Evolutionary conservation across 306 rosid species (phyloP).

Genomic region (Vigna trinervia): DNA sequence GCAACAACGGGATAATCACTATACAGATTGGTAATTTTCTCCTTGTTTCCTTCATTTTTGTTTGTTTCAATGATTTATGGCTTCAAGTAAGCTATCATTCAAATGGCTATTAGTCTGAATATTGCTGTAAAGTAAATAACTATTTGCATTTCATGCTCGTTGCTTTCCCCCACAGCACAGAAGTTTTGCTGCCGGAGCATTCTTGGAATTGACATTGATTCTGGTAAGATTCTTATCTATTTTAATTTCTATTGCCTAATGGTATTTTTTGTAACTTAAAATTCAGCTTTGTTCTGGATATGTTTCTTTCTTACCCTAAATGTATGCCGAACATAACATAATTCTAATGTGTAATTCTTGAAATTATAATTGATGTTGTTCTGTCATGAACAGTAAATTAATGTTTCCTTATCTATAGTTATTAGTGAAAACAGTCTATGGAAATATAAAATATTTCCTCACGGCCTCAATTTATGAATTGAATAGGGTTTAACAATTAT

Average conservation of each 20-base stretch:
- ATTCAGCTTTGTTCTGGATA: constrained; percentile 6
- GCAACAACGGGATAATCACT: constrained; percentile 81
- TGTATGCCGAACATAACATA: background rate
- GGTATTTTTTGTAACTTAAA: background rate
- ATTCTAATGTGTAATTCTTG: constrained; percentile 2
- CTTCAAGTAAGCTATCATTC: background rate
- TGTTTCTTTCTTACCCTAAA: background rate
- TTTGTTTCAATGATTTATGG: background rate
- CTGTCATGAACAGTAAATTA: background rate
- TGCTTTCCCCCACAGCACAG: constrained; percentile 58
- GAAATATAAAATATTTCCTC: background rate
- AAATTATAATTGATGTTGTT: background rate
- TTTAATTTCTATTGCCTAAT: constrained; percentile 21
- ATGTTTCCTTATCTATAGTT: background rate
- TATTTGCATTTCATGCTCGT: background rate
- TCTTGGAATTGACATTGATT: constrained; percentile 90
- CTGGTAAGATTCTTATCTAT: constrained; percentile 61
- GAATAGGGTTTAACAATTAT: constrained; percentile 8
- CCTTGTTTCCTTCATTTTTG: background rate
- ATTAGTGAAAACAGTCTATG: background rate
- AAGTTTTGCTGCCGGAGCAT: constrained; percentile 79
- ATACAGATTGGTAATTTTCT: constrained; percentile 70
- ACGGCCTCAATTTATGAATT: constrained; percentile 7
- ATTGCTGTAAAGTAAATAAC: background rate
- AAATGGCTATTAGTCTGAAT: background rate